Evolutionary conservation across 108 stramenopile genomes (phyloP).

Genomic region (Nitzschia sp.): DNA sequence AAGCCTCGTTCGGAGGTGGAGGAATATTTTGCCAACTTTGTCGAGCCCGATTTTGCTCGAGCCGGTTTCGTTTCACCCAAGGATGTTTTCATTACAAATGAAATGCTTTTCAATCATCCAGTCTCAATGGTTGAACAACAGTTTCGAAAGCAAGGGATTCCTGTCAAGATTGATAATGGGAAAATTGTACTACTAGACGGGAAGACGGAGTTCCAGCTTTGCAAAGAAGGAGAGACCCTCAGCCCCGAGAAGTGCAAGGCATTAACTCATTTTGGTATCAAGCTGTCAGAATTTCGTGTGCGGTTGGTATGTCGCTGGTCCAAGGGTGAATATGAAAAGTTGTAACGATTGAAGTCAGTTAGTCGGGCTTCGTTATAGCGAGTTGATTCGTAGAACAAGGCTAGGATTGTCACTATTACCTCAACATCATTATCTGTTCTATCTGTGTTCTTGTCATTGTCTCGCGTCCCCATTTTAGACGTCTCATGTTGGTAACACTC

Average conservation of each 20-base stretch:
- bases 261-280: conserved; percentile 84
- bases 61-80: conserved; percentile 72
- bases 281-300: conserved; percentile 77
- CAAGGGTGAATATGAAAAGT: conserved; percentile 55
- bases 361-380: not conserved
- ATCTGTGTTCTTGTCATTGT: too few relatives aligned
- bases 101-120: conserved; percentile 76
- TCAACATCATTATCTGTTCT: too few relatives aligned
- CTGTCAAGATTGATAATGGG: conserved; percentile 90
- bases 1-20: conserved; percentile 67
- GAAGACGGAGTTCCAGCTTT: conserved; percentile 70
- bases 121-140: conserved; percentile 92
- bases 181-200: conserved; percentile 76
- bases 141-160: conserved; percentile 91
- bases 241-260: conserved; percentile 90
- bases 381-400: not conserved
- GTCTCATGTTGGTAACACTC: too few relatives aligned
- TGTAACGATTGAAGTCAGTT: not conserved
- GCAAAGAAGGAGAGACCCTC: conserved; percentile 84
- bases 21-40: conserved; percentile 78
- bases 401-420: not conserved
- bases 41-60: conserved; percentile 88
- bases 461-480: too few relatives aligned
- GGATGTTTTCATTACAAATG: conserved; percentile 71
- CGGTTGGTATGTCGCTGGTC: conserved; percentile 80